phyloP scores from a whole-genome alignment of 495 filamentous ascomycete genomes.

The Penicillium canescens region DNA sequence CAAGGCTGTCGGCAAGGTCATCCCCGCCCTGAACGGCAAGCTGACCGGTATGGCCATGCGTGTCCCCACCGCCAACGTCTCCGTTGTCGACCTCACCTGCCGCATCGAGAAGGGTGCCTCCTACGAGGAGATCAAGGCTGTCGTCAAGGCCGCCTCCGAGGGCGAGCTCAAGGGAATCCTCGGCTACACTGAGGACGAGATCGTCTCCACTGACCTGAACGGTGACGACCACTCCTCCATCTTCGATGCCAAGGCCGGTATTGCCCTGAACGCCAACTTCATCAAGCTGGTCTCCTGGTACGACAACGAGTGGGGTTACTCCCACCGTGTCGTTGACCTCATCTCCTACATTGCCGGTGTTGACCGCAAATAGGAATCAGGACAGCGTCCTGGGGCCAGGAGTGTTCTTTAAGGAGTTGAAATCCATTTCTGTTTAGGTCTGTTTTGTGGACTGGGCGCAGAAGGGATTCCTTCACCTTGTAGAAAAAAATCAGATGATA shows the following conservation, averaged over 20 bases:
- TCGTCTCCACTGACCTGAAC: conserved; percentile 92
- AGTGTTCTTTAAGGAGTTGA: conserved; percentile 36
- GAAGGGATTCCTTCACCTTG: background rate
- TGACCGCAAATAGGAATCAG: conserved; percentile 59
- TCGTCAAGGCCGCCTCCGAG: conserved; percentile 85
- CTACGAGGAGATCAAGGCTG: conserved; percentile 93
- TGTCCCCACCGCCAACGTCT: conserved; percentile 98
- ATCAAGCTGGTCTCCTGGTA: conserved; percentile 99
- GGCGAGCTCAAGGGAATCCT: conserved; percentile 88
- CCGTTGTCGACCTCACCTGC: conserved; percentile 95
- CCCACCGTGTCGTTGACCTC: conserved; percentile 96
- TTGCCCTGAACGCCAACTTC: conserved; percentile 96
- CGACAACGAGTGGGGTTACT: conserved; percentile 97
- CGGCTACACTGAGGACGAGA: conserved; percentile 93
- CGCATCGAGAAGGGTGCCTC: conserved; percentile 85
- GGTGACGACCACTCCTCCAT: conserved; percentile 92
- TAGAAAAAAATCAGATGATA: conserved; percentile 27
- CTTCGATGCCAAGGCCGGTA: conserved; percentile 99
- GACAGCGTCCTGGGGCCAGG: conserved; percentile 30
- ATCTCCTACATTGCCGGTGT: conserved; percentile 90
- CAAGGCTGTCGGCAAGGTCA: conserved; percentile 99
- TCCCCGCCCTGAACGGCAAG: conserved; percentile 96
- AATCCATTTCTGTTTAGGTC: conserved; percentile 6
- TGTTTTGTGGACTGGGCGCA: too few relatives aligned
- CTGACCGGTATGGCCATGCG: conserved; percentile 99